Conservation (phyloP, 176 grass and related monocot genomes). For the Carex scoparia region DNA sequence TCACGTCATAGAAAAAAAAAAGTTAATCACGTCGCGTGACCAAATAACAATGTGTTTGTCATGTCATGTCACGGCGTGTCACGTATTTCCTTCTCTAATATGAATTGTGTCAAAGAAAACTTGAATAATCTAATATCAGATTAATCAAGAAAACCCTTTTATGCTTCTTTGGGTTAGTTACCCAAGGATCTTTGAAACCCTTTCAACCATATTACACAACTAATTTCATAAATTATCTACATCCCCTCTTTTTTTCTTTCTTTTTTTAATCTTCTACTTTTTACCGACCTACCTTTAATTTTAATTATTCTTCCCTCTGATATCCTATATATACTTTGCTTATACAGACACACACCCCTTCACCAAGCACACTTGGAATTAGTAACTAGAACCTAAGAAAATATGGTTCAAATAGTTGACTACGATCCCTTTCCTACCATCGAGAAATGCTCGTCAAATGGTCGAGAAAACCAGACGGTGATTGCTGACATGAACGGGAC, state of each 20-base stretch:
- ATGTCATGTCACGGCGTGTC: too few species aligned
- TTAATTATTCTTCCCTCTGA: background rate
- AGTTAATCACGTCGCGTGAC: too few species aligned
- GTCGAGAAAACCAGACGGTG: constrained; percentile 49
- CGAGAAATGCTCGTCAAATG: constrained; percentile 60
- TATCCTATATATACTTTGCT: background rate
- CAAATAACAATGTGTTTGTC: too few species aligned
- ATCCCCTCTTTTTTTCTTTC: background rate
- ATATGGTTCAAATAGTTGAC: constrained; percentile 26
- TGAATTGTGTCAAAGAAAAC: too few species aligned
- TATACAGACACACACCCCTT: constrained; percentile 14
- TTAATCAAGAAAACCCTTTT: background rate
- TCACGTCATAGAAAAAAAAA: too few species aligned
- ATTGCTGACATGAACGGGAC: constrained; percentile 63
- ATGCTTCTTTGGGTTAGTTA: constrained; percentile 8
- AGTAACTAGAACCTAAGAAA: background rate
- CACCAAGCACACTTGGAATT: background rate
- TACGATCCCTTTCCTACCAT: constrained; percentile 47
- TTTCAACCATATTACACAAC: background rate
- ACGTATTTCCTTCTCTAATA: too few species aligned
- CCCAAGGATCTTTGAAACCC: constrained; percentile 14
- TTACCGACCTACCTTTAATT: constrained; percentile 36
- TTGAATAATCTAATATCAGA: too few species aligned
- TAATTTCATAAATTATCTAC: background rate
- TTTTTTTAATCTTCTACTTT: constrained; percentile 8